These are phyloP conservation scores for Alloteropsis semialata DNA, from an alignment of 176 grass and related monocot genomes.

Conservation along the genomic window DNA sequence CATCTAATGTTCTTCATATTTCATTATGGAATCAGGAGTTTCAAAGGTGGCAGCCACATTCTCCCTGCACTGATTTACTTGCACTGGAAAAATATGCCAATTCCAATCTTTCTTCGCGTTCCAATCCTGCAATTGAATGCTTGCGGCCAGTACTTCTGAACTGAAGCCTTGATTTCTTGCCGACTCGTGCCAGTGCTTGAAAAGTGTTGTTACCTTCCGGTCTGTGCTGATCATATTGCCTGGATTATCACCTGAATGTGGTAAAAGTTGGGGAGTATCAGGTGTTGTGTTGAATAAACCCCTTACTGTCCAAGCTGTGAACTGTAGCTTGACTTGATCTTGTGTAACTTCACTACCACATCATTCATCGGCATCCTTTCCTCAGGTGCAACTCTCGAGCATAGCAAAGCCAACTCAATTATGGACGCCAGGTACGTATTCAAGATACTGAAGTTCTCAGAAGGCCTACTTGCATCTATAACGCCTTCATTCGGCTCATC, in stretches of 20 bases:
- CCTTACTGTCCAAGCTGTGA: not conserved
- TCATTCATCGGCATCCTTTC: slow-evolving; percentile 42
- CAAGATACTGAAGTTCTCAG: not conserved
- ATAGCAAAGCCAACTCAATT: slow-evolving; percentile 42
- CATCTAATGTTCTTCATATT: not conserved
- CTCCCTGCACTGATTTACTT: not conserved
- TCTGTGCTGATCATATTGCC: not conserved
- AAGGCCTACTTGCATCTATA: not conserved
- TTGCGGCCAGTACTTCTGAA: not conserved
- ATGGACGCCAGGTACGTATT: slow-evolving; percentile 6
- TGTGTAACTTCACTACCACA: slow-evolving; percentile 38
- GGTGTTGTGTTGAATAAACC: not conserved
- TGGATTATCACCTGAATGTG: not conserved
- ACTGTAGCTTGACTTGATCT: slow-evolving; percentile 31
- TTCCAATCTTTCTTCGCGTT: not conserved
- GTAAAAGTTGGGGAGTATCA: not conserved
- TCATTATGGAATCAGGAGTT: not conserved
- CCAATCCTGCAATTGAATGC: not conserved
- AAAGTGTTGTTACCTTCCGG: not conserved
- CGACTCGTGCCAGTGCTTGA: not conserved
- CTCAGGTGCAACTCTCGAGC: slow-evolving; percentile 40
- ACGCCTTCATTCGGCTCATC: not conserved
- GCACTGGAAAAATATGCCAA: not conserved
- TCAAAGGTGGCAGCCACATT: not conserved
- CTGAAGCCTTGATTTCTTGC: not conserved